These are phyloP conservation scores for Pyricularia pennisetigena DNA, from an alignment of 2,329 filamentous ascomycete genomes.

Conservation along the genomic window DNA sequence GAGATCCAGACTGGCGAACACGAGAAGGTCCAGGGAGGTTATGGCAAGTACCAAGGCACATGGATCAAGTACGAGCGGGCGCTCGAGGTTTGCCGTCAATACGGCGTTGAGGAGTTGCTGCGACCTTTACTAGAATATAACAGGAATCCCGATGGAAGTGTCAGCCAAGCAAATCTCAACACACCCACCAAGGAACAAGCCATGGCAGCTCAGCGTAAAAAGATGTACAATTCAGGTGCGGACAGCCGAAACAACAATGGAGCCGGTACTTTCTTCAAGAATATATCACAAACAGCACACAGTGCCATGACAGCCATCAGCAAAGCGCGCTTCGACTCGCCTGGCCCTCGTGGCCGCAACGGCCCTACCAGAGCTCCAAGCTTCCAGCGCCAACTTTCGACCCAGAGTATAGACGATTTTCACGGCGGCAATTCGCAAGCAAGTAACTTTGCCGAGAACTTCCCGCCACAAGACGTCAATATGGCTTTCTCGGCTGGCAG, in stretches of 20 bases:
- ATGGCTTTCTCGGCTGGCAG: slow-evolving; percentile 50
- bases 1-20: slow-evolving; percentile 94
- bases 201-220: slow-evolving; percentile 90
- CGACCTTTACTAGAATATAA: slow-evolving; percentile 71
- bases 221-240: slow-evolving; percentile 70
- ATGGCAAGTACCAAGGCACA: slow-evolving; percentile 97
- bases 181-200: slow-evolving; percentile 98
- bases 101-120: slow-evolving; percentile 67
- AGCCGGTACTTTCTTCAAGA: slow-evolving; percentile 87
- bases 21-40: slow-evolving; percentile 96
- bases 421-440: slow-evolving; percentile 66
- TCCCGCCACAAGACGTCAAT: slow-evolving; percentile 66
- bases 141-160: slow-evolving; percentile 64
- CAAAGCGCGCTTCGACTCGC: slow-evolving; percentile 89
- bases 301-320: slow-evolving; percentile 93
- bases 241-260: slow-evolving; percentile 56
- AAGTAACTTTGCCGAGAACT: slow-evolving; percentile 82
- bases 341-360: slow-evolving; percentile 30
- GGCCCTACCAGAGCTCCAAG: slow-evolving; percentile 57
- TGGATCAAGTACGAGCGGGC: slow-evolving; percentile 95
- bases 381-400: slow-evolving; percentile 62
- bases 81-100: slow-evolving; percentile 78
- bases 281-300: slow-evolving; percentile 87
- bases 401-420: slow-evolving; percentile 55
- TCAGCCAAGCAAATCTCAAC: slow-evolving; percentile 68